Conservation (phyloP, 2,329 filamentous ascomycete genomes). For the Scortechinia acanthostroma region DNA sequence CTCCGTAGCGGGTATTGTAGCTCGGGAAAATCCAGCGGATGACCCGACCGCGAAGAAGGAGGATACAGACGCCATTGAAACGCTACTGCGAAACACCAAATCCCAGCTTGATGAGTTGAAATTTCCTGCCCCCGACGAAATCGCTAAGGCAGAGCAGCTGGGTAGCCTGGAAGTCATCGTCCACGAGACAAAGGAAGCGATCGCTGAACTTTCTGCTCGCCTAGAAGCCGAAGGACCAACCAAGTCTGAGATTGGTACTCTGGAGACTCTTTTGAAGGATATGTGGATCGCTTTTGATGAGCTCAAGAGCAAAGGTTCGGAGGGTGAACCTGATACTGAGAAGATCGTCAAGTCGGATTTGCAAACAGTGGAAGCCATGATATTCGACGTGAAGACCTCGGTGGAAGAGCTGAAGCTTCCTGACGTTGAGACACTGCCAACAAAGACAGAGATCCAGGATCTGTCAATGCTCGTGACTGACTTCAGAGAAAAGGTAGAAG, state of each 20-base stretch:
- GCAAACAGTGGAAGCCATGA: constrained; percentile 48
- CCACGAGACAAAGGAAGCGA: constrained; percentile 44
- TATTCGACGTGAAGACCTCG: constrained; percentile 55
- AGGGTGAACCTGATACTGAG: constrained; percentile 19
- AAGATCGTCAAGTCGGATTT: constrained; percentile 50
- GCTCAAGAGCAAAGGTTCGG: background rate
- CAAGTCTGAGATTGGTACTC: constrained; percentile 51
- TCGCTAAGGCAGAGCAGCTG: constrained; percentile 48
- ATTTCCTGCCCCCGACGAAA: constrained; percentile 26
- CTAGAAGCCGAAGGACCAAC: constrained; percentile 41
- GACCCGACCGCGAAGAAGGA: constrained; percentile 46
- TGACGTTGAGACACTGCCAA: constrained; percentile 42
- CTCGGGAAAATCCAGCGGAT: constrained; percentile 15
- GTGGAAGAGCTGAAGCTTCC: constrained; percentile 50
- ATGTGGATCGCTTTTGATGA: constrained; percentile 53
- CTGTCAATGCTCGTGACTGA: constrained; percentile 50
- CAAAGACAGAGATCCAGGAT: constrained; percentile 49
- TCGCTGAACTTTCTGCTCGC: constrained; percentile 43
- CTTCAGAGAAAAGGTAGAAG: constrained; percentile 42
- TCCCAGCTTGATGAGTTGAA: constrained; percentile 50
- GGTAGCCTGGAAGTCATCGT: constrained; percentile 47
- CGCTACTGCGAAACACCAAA: constrained; percentile 54
- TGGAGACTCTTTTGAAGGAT: constrained; percentile 54
- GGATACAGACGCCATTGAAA: constrained; percentile 58
- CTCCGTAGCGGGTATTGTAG: constrained; percentile 33